Conservation (phyloP, 768 basidiomycete genomes). For the Xerocomellus intermedius region DNA sequence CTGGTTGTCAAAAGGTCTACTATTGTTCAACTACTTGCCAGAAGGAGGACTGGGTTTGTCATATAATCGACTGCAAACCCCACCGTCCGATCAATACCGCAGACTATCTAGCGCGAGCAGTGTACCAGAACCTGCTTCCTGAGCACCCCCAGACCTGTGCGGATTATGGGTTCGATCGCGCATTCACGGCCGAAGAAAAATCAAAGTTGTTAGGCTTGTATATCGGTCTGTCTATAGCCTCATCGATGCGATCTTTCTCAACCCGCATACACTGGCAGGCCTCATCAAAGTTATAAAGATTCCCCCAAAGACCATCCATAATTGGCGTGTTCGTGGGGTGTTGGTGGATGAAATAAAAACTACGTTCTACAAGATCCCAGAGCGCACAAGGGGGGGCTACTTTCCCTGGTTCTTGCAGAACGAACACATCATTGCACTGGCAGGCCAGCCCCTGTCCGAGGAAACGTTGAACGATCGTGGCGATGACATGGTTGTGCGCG, state of each 20-base stretch:
- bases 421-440: not conserved
- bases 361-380: not conserved
- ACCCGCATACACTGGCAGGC: not conserved
- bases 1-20: constrained; percentile 1
- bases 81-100: constrained; percentile 3
- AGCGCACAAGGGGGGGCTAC: not conserved
- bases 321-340: constrained; percentile 1
- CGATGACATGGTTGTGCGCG: not conserved
- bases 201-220: not conserved
- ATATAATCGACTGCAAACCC: constrained; percentile 7
- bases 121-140: not conserved
- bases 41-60: not conserved
- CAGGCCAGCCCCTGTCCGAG: not conserved
- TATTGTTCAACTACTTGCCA: constrained; percentile 1
- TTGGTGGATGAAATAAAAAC: constrained; percentile 2
- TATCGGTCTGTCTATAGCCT: not conserved
- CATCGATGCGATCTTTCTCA: not conserved
- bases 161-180: constrained; percentile 2
- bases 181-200: not conserved
- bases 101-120: not conserved
- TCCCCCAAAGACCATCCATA: not conserved
- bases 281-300: not conserved
- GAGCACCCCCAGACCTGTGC: not conserved
- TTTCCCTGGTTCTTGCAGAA: constrained; percentile 4
- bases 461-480: not conserved